Conservation (phyloP, 208 protist species). For the Sergeia podlipaevii region DNA sequence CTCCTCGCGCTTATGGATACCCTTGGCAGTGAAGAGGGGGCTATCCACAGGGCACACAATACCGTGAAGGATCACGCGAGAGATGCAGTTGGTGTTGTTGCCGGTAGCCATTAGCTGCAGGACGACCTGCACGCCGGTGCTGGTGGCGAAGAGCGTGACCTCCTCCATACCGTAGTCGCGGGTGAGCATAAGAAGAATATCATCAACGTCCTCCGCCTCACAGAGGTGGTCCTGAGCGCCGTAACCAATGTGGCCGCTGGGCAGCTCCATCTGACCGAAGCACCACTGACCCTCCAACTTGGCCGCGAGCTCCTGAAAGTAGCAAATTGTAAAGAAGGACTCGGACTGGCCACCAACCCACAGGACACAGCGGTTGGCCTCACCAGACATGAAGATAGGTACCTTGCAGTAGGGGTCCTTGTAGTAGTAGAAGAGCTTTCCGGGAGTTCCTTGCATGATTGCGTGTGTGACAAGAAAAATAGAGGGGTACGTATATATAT, state of each 20-base stretch:
- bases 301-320: slow-evolving; percentile 39
- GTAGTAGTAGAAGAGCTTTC: slow-evolving; percentile 46
- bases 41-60: slow-evolving; percentile 30
- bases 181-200: slow-evolving; percentile 42
- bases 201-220: slow-evolving; percentile 72
- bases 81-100: slow-evolving; percentile 24
- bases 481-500: background rate
- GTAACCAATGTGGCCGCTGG: slow-evolving; percentile 56
- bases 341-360: slow-evolving; percentile 69
- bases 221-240: slow-evolving; percentile 43
- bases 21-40: slow-evolving; percentile 32
- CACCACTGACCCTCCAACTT: slow-evolving; percentile 34
- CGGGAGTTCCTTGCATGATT: slow-evolving; percentile 25
- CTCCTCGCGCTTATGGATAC: slow-evolving; percentile 20
- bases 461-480: background rate
- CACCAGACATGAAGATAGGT: slow-evolving; percentile 54
- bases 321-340: slow-evolving; percentile 55
- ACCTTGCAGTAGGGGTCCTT: slow-evolving; percentile 55
- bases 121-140: slow-evolving; percentile 72
- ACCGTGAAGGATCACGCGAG: slow-evolving; percentile 68
- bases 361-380: slow-evolving; percentile 49
- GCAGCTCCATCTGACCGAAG: slow-evolving; percentile 58
- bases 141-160: slow-evolving; percentile 59
- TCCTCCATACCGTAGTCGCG: slow-evolving; percentile 50
- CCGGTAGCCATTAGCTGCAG: slow-evolving; percentile 44